phyloP scores from a whole-genome alignment of 2,329 filamentous ascomycete species.

The Xylariaceae sp. region DNA sequence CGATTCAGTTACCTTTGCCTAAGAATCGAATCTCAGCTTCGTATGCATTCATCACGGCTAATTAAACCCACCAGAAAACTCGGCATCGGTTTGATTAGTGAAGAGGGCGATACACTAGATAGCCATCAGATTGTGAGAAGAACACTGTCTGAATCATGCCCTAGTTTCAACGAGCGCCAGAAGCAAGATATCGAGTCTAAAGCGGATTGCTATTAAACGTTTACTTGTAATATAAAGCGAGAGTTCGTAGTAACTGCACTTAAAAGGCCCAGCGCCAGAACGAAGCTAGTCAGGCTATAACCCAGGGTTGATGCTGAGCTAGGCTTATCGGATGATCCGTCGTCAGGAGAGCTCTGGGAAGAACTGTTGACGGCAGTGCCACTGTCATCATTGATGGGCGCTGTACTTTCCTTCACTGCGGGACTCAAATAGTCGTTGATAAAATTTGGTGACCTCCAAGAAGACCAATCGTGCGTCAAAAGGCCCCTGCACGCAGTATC shows the following conservation, averaged over 20 bases:
- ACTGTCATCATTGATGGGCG: slow-evolving; percentile 24
- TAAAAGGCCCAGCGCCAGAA: slow-evolving; percentile 1
- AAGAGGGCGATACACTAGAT: no score
- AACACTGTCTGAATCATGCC: no score
- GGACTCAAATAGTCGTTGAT: slow-evolving; percentile 41
- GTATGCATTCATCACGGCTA: no score
- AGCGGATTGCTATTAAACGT: neutral
- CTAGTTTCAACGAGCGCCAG: no score
- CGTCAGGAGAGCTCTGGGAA: slow-evolving; percentile 8
- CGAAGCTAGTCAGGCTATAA: neutral
- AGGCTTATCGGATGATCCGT: slow-evolving; percentile 12
- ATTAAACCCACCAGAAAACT: no score
- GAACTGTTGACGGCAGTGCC: neutral
- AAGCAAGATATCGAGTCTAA: neutral
- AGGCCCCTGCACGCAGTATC: slow-evolving; percentile 49
- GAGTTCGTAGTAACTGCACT: neutral
- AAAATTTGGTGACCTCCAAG: slow-evolving; percentile 52
- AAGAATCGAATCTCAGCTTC: no score
- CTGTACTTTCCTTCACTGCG: slow-evolving; percentile 30
- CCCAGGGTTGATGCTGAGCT: slow-evolving; percentile 7
- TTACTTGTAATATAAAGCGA: neutral
- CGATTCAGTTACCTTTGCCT: no score
- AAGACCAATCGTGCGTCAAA: slow-evolving; percentile 58
- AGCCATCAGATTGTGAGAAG: no score
- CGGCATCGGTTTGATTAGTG: no score